Percentiles rank a stretch among this genome's conserved stretches.
Conservation (phyloP, 2,329 filamentous ascomycete species). For the Dothistroma pini region DNA sequence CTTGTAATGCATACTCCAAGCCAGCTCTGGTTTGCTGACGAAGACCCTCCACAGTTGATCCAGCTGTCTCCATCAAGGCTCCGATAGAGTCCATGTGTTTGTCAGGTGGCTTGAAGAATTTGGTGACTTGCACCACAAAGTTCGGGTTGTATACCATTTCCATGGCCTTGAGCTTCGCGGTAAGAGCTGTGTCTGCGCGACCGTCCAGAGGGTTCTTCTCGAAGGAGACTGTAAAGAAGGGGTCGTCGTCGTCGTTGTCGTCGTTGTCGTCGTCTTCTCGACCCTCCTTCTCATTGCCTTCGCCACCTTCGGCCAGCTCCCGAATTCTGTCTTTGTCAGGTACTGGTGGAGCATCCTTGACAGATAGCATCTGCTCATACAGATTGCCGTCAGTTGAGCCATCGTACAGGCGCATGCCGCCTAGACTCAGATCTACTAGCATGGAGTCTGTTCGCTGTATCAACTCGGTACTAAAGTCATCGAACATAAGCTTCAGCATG, state of each 20-base stretch:
- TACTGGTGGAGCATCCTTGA: slow-evolving; percentile 75
- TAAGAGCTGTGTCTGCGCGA: slow-evolving; percentile 85
- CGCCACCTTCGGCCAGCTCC: slow-evolving; percentile 49
- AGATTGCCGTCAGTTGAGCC: slow-evolving; percentile 88
- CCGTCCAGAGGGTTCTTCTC: slow-evolving; percentile 94
- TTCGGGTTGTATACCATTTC: slow-evolving; percentile 98
- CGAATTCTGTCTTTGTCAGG: slow-evolving; percentile 49
- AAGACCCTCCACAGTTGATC: slow-evolving; percentile 90
- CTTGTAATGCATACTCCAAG: slow-evolving; percentile 91
- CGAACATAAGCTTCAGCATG: slow-evolving; percentile 87
- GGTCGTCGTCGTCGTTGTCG: slow-evolving; percentile 57
- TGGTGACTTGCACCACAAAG: slow-evolving; percentile 83
- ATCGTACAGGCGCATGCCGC: slow-evolving; percentile 90
- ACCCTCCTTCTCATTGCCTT: slow-evolving; percentile 42
- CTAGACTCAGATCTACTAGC: slow-evolving; percentile 82
- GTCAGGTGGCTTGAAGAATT: slow-evolving; percentile 95
- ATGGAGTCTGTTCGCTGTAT: slow-evolving; percentile 88
- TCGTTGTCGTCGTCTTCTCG: slow-evolving; percentile 48
- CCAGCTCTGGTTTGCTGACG: slow-evolving; percentile 94
- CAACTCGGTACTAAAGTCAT: slow-evolving; percentile 87
- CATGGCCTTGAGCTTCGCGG: slow-evolving; percentile 87
- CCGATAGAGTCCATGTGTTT: slow-evolving; percentile 98
- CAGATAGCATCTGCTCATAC: slow-evolving; percentile 90
- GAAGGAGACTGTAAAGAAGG: slow-evolving; percentile 87
- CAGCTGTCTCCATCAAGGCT: slow-evolving; percentile 90